These are phyloP conservation scores for Lotus japonicus DNA, from an alignment of 306 rosid species.

Conservation along the genomic window DNA sequence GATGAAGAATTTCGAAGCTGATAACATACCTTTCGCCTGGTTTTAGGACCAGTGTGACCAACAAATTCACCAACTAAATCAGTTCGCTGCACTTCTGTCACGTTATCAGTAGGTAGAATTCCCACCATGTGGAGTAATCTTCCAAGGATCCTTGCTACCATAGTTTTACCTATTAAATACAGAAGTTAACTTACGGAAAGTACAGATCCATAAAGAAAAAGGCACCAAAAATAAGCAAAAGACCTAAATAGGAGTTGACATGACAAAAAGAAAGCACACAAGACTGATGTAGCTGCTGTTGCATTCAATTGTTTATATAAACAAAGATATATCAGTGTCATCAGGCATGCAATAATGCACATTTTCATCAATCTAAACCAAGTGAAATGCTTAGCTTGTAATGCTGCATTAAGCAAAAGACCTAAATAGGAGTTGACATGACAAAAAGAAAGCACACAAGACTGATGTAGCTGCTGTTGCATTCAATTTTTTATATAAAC, in stretches of 20 bases:
- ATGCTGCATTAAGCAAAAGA: not conserved
- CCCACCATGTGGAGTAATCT: slow-evolving; percentile 92
- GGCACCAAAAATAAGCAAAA: not conserved
- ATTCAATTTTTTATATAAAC: not conserved
- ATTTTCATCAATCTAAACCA: not conserved
- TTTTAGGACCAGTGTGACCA: slow-evolving; percentile 97
- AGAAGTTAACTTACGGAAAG: not conserved
- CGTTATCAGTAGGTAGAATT: slow-evolving; percentile 80
- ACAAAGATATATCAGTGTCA: not conserved
- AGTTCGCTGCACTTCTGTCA: slow-evolving; percentile 93
- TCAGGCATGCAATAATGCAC: not conserved
- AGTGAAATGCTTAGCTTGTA: not conserved
- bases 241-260: not conserved
- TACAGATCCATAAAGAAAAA: not conserved
- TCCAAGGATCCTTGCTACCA: slow-evolving; percentile 94
- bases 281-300: not conserved
- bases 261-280: not conserved
- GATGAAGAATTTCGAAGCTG: not conserved
- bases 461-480: not conserved
- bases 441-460: not conserved
- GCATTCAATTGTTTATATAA: not conserved
- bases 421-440: not conserved
- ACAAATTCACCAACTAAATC: slow-evolving; percentile 97
- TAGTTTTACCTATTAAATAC: slow-evolving; percentile 75
- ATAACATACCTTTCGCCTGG: slow-evolving; percentile 68